Base-by-base conservation (phyloP, 2,329 filamentous ascomycete species). In the Leptosphaerulina australis region DNA sequence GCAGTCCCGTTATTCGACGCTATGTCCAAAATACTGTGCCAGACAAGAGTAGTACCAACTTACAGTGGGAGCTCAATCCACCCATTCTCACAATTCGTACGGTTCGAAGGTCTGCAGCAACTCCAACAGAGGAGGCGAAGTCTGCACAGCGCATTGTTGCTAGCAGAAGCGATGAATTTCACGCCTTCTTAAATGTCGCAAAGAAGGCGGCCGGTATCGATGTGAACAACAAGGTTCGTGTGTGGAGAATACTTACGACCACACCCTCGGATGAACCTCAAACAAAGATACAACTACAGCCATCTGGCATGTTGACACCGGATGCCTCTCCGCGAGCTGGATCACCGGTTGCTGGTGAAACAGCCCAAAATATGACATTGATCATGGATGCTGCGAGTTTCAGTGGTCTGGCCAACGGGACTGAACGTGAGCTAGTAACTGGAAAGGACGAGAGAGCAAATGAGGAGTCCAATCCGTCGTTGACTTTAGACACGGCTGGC, bases 61-160 rank as follows among this genome's bases (percentile, higher is more conserved):
- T 96, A 36, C 79, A 88, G 62, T 96, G 88, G 70, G 94, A 97
- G 74, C 79, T 91, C 30, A 85, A 91, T 64, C 94, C 92, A 4
- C 91, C 90, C 0, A 80, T 96, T 33, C 90, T 97, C 70, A 90
- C 86, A 1, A 80, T 97, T 53, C 85, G 96, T 67, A 91, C 93
- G 59, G 78, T 97, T 1, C 87, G 86, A 69, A 79, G 79, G 60
- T 50, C 83, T 1, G 77, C 83, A 28, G 81, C 86, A 63, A 75
- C 80, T 1, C 74, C 88, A 47, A 85, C 86, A 63, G 82, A 85
- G 9, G 81, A 76, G 45, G 79, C 82, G 28, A 82, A 83, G 12
- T 76, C 82, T 4, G 85, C 91, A 0, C 79, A 84, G 4, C 81
- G 83, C 40, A 74, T 93, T 29, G 81, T 91, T 18, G 85, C 87